Conservation (phyloP, 2,329 filamentous ascomycete species). For the Pestalotiopsis fici region DNA sequence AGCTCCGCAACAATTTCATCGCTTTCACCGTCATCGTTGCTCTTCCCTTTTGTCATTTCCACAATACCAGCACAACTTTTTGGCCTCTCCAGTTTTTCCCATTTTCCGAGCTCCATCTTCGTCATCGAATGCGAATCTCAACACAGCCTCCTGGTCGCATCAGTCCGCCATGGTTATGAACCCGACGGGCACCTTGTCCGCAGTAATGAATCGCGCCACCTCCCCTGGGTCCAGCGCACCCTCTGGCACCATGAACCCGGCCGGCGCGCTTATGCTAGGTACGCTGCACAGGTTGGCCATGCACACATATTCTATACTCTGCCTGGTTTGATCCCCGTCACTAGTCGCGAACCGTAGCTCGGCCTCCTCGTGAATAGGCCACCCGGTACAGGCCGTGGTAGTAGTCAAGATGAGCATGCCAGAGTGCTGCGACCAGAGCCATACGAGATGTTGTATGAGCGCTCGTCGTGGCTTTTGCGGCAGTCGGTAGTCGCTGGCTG, state of each 20-base stretch:
- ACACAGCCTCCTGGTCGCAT: conserved; percentile 49
- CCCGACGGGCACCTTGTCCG: conserved; percentile 50
- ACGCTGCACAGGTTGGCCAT: conserved; percentile 52
- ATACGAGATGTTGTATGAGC: conserved; percentile 70
- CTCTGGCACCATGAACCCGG: conserved; percentile 43
- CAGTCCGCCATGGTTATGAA: conserved; percentile 59
- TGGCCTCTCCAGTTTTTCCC: not conserved
- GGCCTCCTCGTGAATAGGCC: conserved; percentile 36
- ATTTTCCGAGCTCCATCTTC: conserved; percentile 28
- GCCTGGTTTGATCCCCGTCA: conserved; percentile 46
- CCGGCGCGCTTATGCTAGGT: conserved; percentile 46
- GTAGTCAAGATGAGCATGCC: conserved; percentile 73
- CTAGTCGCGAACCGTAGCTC: conserved; percentile 43
- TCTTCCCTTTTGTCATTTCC: not conserved
- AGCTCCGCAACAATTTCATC: not conserved
- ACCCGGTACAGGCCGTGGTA: conserved; percentile 55
- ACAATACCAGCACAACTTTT: not conserved
- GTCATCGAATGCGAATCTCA: conserved; percentile 49
- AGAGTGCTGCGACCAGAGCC: conserved; percentile 65
- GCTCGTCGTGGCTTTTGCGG: conserved; percentile 70
- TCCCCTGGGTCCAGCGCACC: conserved; percentile 28
- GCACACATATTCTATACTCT: conserved; percentile 53
- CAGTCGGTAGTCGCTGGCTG: conserved; percentile 66
- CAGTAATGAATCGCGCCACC: conserved; percentile 30
- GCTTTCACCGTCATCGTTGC: not conserved